Evolutionary conservation across 495 filamentous ascomycete genomes (phyloP), one percentile per base, ranked within the genome.

Genomic region (Aspergillus carlsbadensis): DNA sequence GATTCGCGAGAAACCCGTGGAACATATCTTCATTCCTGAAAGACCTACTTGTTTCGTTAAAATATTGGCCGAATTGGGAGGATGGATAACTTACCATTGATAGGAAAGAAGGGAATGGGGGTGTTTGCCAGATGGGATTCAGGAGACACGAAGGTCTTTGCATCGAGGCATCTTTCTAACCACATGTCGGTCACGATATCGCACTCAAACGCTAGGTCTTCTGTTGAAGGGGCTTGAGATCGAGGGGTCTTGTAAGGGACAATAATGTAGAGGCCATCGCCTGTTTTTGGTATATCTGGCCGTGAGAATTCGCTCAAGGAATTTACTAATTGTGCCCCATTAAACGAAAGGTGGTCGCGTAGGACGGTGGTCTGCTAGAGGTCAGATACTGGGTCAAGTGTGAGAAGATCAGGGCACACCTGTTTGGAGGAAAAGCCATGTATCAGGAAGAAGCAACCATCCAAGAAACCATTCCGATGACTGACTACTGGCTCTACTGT

Each of bases 161-260:
- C 80, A 62, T 91, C 82, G 31, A 98, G 72, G 67, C 93, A 98
- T 40, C 84, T 79, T 70, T 98, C 94, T 35, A 98, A 77, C 85
- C 93, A 98, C 79, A 92, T 94, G 60, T 96, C 89, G 10, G 90
- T 97, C 35, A 96, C 87, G 40, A 86, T 69, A 33, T 71, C 69
- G 51, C 74, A 72, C 53, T 70, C 75, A 33, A 78, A 75, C 5
- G 72, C 71, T 58, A 68, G 66, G 47, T 76, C 74, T 55, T 74
- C 68, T 31, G 74, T 69, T 1, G 68, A 71, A 33, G 78, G 70
- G 46, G 75, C 56, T 20, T 71, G 57, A 11, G 64, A 61, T 33
- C 56, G 64, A 13, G 70, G 67, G 13, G 71, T 74, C 36, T 71
- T 75, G 60, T 84, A 81, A 7, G 84, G 81, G 18, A 85, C 76